Conservation (phyloP, 2,329 filamentous ascomycete species). For the Cladosporium sphaerospermum region DNA sequence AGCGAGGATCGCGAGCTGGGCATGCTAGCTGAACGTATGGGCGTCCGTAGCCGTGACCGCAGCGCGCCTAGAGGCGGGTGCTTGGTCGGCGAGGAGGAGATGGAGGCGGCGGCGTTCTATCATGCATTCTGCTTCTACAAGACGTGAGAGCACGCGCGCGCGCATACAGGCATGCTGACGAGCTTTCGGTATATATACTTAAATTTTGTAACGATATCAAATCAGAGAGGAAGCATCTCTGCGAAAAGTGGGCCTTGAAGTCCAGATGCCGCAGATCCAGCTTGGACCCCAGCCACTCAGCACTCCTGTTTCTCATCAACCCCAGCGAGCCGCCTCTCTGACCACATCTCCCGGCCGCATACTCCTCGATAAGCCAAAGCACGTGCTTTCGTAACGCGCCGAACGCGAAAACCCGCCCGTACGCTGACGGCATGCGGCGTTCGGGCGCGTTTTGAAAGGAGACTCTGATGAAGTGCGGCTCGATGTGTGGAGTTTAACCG, state of each 20-base stretch:
- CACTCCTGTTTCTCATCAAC: not conserved
- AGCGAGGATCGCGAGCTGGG: constrained; percentile 78
- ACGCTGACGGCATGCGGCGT: not conserved
- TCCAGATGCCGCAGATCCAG: constrained; percentile 6
- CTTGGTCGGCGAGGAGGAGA: constrained; percentile 74
- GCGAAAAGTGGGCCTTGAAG: not conserved
- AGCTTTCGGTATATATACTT: not conserved
- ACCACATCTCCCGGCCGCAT: too few species aligned
- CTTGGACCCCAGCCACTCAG: not conserved
- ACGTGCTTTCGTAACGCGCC: not conserved
- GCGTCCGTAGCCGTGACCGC: constrained; percentile 67
- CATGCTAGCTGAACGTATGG: constrained; percentile 89
- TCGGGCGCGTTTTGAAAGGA: not conserved
- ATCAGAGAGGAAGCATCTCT: not conserved
- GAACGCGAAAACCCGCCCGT: not conserved
- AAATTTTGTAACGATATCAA: constrained; percentile 2
- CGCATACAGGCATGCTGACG: not conserved
- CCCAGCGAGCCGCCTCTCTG: not conserved
- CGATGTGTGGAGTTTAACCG: not conserved
- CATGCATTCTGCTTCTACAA: constrained; percentile 97
- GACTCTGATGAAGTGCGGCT: not conserved
- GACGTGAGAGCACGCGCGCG: constrained; percentile 16
- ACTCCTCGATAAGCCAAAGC: not conserved
- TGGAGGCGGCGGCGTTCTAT: constrained; percentile 87
- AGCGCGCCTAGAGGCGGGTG: constrained; percentile 44